phyloP scores from a whole-genome alignment of 169 alveolate genomes.

The Cyclospora cayetanensis region DNA sequence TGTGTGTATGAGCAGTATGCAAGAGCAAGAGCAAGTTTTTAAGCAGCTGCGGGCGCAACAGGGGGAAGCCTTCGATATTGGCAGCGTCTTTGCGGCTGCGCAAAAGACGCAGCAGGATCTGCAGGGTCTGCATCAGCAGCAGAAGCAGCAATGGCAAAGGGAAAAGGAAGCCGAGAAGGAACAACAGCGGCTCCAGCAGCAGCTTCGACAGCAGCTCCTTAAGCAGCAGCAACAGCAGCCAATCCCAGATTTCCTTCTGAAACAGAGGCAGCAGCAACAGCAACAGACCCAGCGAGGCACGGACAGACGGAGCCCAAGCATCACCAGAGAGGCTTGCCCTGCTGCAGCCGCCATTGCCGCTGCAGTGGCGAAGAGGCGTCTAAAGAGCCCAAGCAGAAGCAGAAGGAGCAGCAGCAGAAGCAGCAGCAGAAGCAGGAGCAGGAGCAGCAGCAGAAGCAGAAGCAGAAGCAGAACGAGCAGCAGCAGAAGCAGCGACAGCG shows the following conservation, averaged over 20 bases:
- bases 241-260: too few species aligned
- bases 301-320: too few species aligned
- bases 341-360: too few species aligned
- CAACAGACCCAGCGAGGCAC: too few species aligned
- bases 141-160: slow-evolving; percentile 18
- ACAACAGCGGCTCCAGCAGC: background rate
- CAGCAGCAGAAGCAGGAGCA: too few species aligned
- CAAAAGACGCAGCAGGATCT: background rate
- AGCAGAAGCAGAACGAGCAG: too few species aligned
- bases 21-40: background rate
- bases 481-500: too few species aligned
- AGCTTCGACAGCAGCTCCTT: background rate
- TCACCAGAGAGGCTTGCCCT: too few species aligned
- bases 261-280: slow-evolving; percentile 28
- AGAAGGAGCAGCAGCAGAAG: too few species aligned
- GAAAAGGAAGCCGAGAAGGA: background rate
- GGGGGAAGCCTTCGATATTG: background rate
- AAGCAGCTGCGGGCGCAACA: background rate
- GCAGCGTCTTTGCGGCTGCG: background rate
- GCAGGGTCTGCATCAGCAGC: background rate
- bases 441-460: too few species aligned
- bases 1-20: background rate
- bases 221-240: too few species aligned
- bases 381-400: background rate
- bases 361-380: too few species aligned